Conservation (phyloP, 176 grass and related monocot species). For the Puccinellia tenuiflora region DNA sequence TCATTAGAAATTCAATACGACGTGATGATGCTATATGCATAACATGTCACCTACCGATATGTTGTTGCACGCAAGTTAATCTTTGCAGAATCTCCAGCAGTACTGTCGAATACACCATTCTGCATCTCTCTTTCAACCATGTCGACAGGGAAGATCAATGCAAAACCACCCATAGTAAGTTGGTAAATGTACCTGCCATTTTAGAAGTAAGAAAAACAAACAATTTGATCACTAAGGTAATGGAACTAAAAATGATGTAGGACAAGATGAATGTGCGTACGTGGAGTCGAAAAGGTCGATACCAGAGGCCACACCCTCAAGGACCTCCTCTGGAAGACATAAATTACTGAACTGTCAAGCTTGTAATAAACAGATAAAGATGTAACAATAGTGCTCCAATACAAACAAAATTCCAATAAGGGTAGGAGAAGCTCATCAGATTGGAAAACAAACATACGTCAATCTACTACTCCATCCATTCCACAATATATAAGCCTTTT, state of each 20-base stretch:
- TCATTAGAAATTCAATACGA: neutral
- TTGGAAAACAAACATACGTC: neutral
- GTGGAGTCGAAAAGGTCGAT: constrained; percentile 92
- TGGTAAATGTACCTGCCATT: constrained; percentile 81
- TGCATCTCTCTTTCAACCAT: constrained; percentile 41
- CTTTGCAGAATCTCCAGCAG: constrained; percentile 55
- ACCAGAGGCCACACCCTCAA: constrained; percentile 86
- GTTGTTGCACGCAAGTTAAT: constrained; percentile 77
- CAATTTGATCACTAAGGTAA: neutral
- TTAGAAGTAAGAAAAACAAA: constrained; percentile 1
- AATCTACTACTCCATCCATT: neutral
- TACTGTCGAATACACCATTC: constrained; percentile 26
- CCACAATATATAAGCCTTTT: no score
- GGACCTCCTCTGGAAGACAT: constrained; percentile 72
- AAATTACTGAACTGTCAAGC: constrained; percentile 23
- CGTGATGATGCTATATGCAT: neutral
- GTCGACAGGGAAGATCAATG: constrained; percentile 72
- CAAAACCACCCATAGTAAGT: constrained; percentile 90
- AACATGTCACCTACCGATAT: constrained; percentile 45
- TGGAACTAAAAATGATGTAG: neutral
- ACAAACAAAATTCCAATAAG: constrained; percentile 2
- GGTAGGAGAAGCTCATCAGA: neutral
- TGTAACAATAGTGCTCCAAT: neutral
- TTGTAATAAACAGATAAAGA: neutral
- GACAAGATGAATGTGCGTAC: constrained; percentile 40